phyloP scores from a whole-genome alignment of 441 rosid genomes.

The Gossypium armourianum region DNA sequence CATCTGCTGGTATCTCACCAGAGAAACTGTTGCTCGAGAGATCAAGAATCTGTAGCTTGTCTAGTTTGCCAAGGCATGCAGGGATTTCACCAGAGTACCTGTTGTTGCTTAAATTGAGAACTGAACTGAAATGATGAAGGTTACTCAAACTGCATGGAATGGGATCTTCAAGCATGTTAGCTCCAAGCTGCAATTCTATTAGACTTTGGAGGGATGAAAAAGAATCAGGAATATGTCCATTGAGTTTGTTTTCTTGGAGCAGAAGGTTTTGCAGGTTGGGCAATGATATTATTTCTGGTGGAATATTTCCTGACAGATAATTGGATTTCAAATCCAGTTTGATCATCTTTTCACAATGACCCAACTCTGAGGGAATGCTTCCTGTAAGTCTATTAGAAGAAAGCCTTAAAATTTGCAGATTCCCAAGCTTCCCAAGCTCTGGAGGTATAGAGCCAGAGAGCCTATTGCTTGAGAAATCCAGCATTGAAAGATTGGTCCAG shows the following conservation, averaged over 20 bases:
- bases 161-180: slow-evolving; percentile 27
- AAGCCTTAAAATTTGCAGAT: slow-evolving; percentile 22
- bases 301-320: slow-evolving; percentile 26
- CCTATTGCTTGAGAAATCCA: slow-evolving; percentile 27
- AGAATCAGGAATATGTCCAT: slow-evolving; percentile 25
- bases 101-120: slow-evolving; percentile 31
- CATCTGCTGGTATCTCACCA: slow-evolving; percentile 29
- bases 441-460: slow-evolving; percentile 26
- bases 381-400: slow-evolving; percentile 25
- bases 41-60: slow-evolving; percentile 33
- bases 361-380: slow-evolving; percentile 26
- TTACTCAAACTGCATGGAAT: slow-evolving; percentile 32
- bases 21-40: slow-evolving; percentile 31
- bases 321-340: slow-evolving; percentile 29
- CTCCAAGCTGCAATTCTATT: slow-evolving; percentile 27
- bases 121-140: slow-evolving; percentile 28
- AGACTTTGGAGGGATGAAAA: slow-evolving; percentile 22
- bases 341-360: slow-evolving; percentile 24
- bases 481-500: slow-evolving; percentile 28
- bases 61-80: slow-evolving; percentile 26
- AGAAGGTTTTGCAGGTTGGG: slow-evolving; percentile 23
- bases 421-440: slow-evolving; percentile 27
- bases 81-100: slow-evolving; percentile 33
- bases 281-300: slow-evolving; percentile 23
- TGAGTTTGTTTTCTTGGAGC: slow-evolving; percentile 27